Evolutionary conservation across 371 early-diverging fungal species (phyloP).

Genomic region (Amoeboaphelidium protococcarum): DNA sequence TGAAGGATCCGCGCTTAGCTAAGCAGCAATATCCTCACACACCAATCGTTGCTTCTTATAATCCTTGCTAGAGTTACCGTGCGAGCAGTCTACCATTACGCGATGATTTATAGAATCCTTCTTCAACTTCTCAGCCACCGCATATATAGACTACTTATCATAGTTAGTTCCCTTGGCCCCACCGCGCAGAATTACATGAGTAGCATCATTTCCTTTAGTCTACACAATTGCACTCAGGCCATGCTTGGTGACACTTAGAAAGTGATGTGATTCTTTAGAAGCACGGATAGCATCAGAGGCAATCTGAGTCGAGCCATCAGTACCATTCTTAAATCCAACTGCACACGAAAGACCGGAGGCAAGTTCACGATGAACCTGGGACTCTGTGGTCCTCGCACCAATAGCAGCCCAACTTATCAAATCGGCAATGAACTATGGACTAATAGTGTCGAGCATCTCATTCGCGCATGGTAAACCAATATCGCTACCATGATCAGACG

Average conservation of each 20-base stretch:
- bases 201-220: slow-evolving; percentile 54
- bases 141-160: slow-evolving; percentile 28
- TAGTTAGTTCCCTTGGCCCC: slow-evolving; percentile 70
- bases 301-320: slow-evolving; percentile 61
- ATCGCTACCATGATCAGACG: no score
- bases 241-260: slow-evolving; percentile 77
- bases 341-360: slow-evolving; percentile 76
- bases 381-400: slow-evolving; percentile 25
- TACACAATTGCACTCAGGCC: slow-evolving; percentile 68
- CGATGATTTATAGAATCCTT: slow-evolving; percentile 27
- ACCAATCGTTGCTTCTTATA: slow-evolving; percentile 54
- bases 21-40: slow-evolving; percentile 38
- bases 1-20: slow-evolving; percentile 28
- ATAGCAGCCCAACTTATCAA: slow-evolving; percentile 77
- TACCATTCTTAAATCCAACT: slow-evolving; percentile 89
- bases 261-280: slow-evolving; percentile 55
- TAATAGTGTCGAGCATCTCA: slow-evolving; percentile 76
- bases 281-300: slow-evolving; percentile 76
- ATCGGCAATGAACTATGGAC: slow-evolving; percentile 77
- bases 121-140: slow-evolving; percentile 26
- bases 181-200: slow-evolving; percentile 72
- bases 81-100: slow-evolving; percentile 82
- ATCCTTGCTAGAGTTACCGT: slow-evolving; percentile 55
- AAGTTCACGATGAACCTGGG: slow-evolving; percentile 54
- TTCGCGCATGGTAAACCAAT: slow-evolving; percentile 59